Conservation (phyloP, 495 filamentous ascomycete genomes). For the Talaromyces nanjingensis region DNA sequence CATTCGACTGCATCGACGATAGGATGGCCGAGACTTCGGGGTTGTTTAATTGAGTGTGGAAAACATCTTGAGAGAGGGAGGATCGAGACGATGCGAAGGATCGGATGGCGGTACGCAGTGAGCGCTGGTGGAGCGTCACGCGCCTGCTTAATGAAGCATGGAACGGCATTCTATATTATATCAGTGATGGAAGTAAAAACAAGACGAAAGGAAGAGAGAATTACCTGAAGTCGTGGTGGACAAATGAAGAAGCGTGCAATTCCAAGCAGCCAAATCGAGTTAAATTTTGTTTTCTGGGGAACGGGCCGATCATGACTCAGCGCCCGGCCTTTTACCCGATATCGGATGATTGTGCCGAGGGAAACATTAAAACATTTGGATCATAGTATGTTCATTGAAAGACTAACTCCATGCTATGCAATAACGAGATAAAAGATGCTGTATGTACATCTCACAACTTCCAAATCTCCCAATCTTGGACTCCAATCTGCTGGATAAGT, state of each 20-base stretch:
- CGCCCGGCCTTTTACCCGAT: not conserved
- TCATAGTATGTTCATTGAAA: too few species aligned
- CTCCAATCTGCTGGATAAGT: constrained; percentile 44
- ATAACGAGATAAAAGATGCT: not conserved
- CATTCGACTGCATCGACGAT: constrained; percentile 29
- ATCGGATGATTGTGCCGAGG: constrained; percentile 1
- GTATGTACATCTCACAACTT: constrained; percentile 46
- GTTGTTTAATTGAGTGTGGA: constrained; percentile 44
- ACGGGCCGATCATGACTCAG: constrained; percentile 9
- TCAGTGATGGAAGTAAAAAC: not conserved
- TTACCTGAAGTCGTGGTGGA: not conserved
- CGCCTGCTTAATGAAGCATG: constrained; percentile 2
- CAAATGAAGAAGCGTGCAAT: constrained; percentile 5
- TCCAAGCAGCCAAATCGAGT: not conserved
- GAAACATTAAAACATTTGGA: too few species aligned
- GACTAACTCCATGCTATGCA: constrained; percentile 9
- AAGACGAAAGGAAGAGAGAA: not conserved
- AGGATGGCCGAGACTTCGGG: constrained; percentile 35
- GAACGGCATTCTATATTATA: not conserved
- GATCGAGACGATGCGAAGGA: constrained; percentile 33
- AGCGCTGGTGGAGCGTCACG: constrained; percentile 2
- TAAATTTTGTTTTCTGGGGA: constrained; percentile 2
- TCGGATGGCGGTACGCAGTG: constrained; percentile 19
- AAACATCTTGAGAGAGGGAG: constrained; percentile 35
- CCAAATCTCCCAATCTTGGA: constrained; percentile 52